Evolutionary conservation across 108 stramenopile genomes (phyloP).

Genomic region (Epipyxis sp.): DNA sequence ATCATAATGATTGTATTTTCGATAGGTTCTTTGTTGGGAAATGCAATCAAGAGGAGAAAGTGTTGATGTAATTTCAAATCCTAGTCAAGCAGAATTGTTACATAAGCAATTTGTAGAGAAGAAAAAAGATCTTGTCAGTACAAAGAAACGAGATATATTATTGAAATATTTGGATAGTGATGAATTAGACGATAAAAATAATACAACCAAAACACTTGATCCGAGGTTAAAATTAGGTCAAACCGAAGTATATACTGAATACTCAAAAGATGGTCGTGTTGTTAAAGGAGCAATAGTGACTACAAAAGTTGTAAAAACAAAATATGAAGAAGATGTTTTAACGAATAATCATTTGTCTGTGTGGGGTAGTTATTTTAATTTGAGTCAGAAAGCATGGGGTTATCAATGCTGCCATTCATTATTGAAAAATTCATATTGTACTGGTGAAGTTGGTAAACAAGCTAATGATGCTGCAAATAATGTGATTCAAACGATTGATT

Average conservation of each 20-base stretch:
- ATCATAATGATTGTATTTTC: constrained; percentile 30
- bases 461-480: constrained; percentile 55
- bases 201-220: constrained; percentile 7
- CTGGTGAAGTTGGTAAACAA: constrained; percentile 79
- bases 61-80: constrained; percentile 90
- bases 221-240: constrained; percentile 36
- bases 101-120: constrained; percentile 75
- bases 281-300: constrained; percentile 42
- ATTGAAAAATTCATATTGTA: constrained; percentile 81
- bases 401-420: constrained; percentile 92
- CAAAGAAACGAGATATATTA: constrained; percentile 75
- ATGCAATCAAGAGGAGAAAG: constrained; percentile 62
- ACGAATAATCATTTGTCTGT: constrained; percentile 83
- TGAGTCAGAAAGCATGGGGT: constrained; percentile 78
- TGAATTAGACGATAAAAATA: constrained; percentile 52
- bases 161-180: constrained; percentile 90
- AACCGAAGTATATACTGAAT: constrained; percentile 67
- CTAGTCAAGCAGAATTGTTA: constrained; percentile 82
- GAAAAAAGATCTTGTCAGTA: constrained; percentile 64
- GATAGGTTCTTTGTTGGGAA: constrained; percentile 96
- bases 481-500: neutral
- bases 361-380: constrained; percentile 94
- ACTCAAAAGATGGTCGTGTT: constrained; percentile 72
- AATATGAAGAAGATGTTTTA: constrained; percentile 93
- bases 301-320: constrained; percentile 62